Percentiles rank a stretch among this genome's conserved stretches.
phyloP scores from a whole-genome alignment of 345 rosid genomes.

The Lepidium aucheri region DNA sequence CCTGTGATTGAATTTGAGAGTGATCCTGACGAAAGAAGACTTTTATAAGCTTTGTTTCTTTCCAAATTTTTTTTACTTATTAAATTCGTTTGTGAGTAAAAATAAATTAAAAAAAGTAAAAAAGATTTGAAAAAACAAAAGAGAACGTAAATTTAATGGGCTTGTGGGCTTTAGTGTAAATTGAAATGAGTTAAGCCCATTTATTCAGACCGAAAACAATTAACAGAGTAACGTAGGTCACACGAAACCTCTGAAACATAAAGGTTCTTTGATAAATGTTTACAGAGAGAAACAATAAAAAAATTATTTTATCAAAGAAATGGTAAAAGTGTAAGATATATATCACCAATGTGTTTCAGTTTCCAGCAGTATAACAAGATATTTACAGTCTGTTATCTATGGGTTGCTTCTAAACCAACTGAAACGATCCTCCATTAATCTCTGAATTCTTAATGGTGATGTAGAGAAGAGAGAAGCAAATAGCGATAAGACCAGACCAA shows the following conservation, averaged over 20 bases:
- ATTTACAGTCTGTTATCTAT: neutral
- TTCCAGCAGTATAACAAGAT: neutral
- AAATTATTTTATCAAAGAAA: neutral
- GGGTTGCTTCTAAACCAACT: slow-evolving; percentile 26
- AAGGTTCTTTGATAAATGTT: neutral
- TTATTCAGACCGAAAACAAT: neutral
- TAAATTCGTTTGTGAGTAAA: slow-evolving; percentile 13
- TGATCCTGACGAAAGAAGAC: slow-evolving; percentile 32
- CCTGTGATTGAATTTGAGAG: slow-evolving; percentile 12
- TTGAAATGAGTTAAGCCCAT: neutral
- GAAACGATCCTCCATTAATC: slow-evolving; percentile 53
- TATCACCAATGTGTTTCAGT: neutral
- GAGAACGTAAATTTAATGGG: neutral
- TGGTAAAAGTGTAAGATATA: neutral
- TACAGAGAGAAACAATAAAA: neutral
- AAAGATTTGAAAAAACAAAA: neutral
- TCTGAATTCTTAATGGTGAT: slow-evolving; percentile 47
- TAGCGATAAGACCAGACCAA: slow-evolving; percentile 77
- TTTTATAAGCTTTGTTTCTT: neutral
- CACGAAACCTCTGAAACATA: neutral
- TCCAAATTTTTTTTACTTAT: neutral
- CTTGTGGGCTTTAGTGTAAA: neutral
- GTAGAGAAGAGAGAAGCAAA: slow-evolving; percentile 66
- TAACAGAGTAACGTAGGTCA: neutral
- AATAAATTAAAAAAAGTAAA: neutral